phyloP scores from a whole-genome alignment of 2,329 filamentous ascomycete species.

The Colletotrichum karsti region DNA sequence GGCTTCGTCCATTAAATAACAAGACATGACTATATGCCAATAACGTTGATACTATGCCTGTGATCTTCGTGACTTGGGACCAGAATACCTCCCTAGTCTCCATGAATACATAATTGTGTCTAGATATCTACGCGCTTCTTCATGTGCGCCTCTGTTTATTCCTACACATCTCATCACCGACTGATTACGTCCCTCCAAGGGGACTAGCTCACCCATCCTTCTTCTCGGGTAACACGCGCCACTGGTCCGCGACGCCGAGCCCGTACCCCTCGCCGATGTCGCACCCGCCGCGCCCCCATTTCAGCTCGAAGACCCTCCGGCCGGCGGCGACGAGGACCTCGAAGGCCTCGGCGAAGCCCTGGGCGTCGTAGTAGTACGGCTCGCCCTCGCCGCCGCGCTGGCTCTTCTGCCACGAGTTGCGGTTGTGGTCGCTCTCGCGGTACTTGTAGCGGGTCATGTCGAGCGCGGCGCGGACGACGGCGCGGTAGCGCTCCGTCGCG shows the following conservation, averaged over 20 bases:
- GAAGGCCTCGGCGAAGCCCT: conserved; percentile 53
- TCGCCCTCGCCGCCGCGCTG: conserved; percentile 61
- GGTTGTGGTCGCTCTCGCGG: conserved; percentile 40
- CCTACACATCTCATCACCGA: too few relatives aligned
- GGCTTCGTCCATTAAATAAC: conserved; percentile 15
- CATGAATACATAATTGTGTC: too few relatives aligned
- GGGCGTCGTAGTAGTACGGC: conserved; percentile 59
- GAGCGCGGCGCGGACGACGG: conserved; percentile 33
- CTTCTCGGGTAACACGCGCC: conserved; percentile 50
- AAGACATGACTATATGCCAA: not conserved
- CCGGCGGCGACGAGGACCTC: conserved; percentile 55
- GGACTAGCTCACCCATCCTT: not conserved
- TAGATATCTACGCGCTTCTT: too few relatives aligned
- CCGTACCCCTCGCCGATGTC: conserved; percentile 46
- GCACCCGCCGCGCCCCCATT: conserved; percentile 57
- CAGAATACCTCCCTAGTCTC: too few relatives aligned
- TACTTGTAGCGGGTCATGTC: conserved; percentile 54
- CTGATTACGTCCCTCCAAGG: not conserved
- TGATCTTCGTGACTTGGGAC: not conserved
- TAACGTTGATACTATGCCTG: not conserved
- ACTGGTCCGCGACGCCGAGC: conserved; percentile 52
- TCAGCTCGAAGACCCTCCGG: conserved; percentile 47
- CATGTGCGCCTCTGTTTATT: too few relatives aligned
- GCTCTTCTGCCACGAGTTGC: conserved; percentile 62
- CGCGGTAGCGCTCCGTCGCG: conserved; percentile 22